These are phyloP conservation scores for Ophiocordyceps robertsii DNA, from an alignment of 2,329 filamentous ascomycete genomes.

Conservation along the genomic window DNA sequence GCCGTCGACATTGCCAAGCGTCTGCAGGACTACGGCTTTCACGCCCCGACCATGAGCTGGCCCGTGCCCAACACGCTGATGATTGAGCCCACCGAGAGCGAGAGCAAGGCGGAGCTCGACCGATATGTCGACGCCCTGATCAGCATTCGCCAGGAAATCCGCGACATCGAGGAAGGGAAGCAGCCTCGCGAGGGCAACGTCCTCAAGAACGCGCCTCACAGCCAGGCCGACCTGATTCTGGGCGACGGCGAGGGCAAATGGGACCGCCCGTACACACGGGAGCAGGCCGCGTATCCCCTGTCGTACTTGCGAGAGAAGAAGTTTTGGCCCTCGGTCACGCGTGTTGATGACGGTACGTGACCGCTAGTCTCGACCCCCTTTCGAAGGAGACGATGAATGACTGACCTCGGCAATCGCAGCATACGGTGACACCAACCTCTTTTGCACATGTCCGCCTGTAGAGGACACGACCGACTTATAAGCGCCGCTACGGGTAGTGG, in stretches of 20 bases:
- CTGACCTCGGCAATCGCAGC: conserved; percentile 30
- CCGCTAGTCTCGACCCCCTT: neutral
- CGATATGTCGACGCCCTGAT: conserved; percentile 86
- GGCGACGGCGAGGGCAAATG: conserved; percentile 46
- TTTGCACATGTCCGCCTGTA: conserved; percentile 86
- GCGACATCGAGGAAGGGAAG: conserved; percentile 66
- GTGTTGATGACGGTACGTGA: conserved; percentile 72
- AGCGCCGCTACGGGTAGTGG: neutral
- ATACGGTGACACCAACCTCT: conserved; percentile 83
- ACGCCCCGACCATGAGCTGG: conserved; percentile 95
- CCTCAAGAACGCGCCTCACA: conserved; percentile 80
- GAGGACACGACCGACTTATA: conserved; percentile 36
- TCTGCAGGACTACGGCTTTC: conserved; percentile 94
- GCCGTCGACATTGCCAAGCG: conserved; percentile 94
- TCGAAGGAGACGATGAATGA: neutral
- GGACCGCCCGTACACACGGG: conserved; percentile 68
- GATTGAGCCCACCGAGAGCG: conserved; percentile 94
- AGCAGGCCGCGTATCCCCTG: conserved; percentile 78
- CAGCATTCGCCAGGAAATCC: conserved; percentile 74
- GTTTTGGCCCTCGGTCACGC: conserved; percentile 84
- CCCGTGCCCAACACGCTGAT: conserved; percentile 90
- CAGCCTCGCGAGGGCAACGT: conserved; percentile 67
- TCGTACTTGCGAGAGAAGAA: conserved; percentile 84
- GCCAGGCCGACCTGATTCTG: conserved; percentile 62
- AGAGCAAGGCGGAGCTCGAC: conserved; percentile 84